Evolutionary conservation across 257 asterid species (phyloP).

Genomic region (Nicotiana tomentosiformis): DNA sequence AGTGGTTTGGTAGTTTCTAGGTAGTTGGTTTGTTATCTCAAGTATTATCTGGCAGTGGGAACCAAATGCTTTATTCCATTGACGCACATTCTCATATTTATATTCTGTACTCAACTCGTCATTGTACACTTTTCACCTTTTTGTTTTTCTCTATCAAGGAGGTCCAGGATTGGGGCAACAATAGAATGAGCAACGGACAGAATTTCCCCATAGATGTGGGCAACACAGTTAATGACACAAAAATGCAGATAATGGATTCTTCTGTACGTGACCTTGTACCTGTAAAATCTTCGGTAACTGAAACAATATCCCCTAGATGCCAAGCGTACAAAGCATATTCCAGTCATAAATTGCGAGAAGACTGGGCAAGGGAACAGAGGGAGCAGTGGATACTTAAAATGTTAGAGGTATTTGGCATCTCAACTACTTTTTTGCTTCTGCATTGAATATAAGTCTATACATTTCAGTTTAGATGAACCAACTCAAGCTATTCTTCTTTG

Average conservation of each 20-base stretch:
- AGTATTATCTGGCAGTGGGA: slow-evolving; percentile 8
- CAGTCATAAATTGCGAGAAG: slow-evolving; percentile 40
- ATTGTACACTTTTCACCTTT: background rate
- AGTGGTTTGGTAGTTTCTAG: no score
- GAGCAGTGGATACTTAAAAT: slow-evolving; percentile 72
- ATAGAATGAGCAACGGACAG: slow-evolving; percentile 21
- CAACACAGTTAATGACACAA: slow-evolving; percentile 28
- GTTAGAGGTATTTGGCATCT: slow-evolving; percentile 57
- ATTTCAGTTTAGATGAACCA: slow-evolving; percentile 16
- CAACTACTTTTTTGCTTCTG: slow-evolving; percentile 13
- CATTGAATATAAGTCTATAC: slow-evolving; percentile 8
- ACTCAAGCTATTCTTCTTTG: slow-evolving; percentile 19
- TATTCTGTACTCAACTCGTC: background rate
- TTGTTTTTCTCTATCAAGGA: background rate
- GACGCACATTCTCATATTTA: background rate
- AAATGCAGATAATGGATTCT: slow-evolving; percentile 25
- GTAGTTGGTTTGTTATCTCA: slow-evolving; percentile 14
- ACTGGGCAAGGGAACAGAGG: slow-evolving; percentile 39
- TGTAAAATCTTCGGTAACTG: slow-evolving; percentile 25
- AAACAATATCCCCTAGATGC: slow-evolving; percentile 33
- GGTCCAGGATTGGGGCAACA: background rate
- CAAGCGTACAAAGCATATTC: slow-evolving; percentile 42
- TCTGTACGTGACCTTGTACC: slow-evolving; percentile 17
- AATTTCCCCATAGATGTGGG: slow-evolving; percentile 28
- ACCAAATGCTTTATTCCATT: background rate